Conservation (phyloP, 2,329 filamentous ascomycete genomes). For the Ophiostoma sp. region DNA sequence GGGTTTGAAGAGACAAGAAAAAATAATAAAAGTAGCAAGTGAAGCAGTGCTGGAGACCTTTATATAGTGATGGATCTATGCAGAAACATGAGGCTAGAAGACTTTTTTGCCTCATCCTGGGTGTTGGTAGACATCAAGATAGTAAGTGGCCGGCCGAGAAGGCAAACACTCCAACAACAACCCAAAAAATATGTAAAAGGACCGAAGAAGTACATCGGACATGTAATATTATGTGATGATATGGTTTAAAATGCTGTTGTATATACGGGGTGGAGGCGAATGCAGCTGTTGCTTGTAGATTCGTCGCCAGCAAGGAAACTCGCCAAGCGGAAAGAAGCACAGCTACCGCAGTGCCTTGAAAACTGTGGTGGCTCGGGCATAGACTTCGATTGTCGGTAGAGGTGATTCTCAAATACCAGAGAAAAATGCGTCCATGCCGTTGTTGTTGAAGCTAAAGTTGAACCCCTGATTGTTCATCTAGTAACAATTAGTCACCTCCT, state of each 20-base stretch:
- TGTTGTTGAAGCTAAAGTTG: constrained; percentile 28
- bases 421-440: constrained; percentile 23
- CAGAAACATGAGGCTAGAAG: background rate
- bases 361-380: background rate
- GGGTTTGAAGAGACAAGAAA: background rate
- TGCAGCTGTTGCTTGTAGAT: background rate
- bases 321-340: background rate
- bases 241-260: background rate
- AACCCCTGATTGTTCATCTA: constrained; percentile 29
- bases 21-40: background rate
- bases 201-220: background rate
- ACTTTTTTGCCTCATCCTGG: background rate
- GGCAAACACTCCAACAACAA: background rate
- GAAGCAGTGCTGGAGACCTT: background rate
- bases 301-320: background rate
- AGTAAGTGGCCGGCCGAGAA: background rate
- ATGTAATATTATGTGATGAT: background rate
- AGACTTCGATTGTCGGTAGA: too few species aligned
- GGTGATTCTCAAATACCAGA: constrained; percentile 15
- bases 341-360: background rate
- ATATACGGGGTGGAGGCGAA: background rate
- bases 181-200: background rate
- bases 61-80: background rate
- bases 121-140: background rate
- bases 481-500: background rate